phyloP scores from a whole-genome alignment of 306 rosid species.

The Sphenostylis stenocarpa region DNA sequence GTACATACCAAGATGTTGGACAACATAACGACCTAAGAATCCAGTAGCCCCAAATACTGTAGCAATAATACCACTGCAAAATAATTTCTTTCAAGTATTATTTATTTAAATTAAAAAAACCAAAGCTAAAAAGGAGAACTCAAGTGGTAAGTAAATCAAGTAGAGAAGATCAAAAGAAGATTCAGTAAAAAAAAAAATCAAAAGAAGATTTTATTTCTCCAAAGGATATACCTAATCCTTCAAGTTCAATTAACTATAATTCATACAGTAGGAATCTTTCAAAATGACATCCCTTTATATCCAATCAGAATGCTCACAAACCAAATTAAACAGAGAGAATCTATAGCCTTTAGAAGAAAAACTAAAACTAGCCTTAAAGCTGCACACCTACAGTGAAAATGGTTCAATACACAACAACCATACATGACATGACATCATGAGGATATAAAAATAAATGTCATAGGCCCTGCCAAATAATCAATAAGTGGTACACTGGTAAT shows the following conservation, averaged over 20 bases:
- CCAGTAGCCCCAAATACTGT: slow-evolving; percentile 99
- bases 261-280: background rate
- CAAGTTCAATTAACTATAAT: slow-evolving; percentile 8
- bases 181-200: background rate
- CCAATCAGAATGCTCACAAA: slow-evolving; percentile 7
- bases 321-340: slow-evolving; percentile 9
- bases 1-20: slow-evolving; percentile 91
- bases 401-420: background rate
- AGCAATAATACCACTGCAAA: slow-evolving; percentile 87
- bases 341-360: background rate
- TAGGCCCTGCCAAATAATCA: background rate
- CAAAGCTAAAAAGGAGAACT: background rate
- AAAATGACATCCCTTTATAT: slow-evolving; percentile 5
- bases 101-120: background rate
- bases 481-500: background rate
- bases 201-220: slow-evolving; percentile 6
- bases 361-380: background rate
- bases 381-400: slow-evolving; percentile 6
- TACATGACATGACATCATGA: slow-evolving; percentile 6
- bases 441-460: background rate
- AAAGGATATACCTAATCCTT: background rate
- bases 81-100: slow-evolving; percentile 31
- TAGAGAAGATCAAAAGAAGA: slow-evolving; percentile 3
- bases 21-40: slow-evolving; percentile 97
- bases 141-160: background rate